A percentile compares a stretch with the other conserved stretches of the same genome.
These are phyloP conservation scores for Beauveria rudraprayagi DNA, from an alignment of 2,329 filamentous ascomycete species.

Conservation along the genomic window DNA sequence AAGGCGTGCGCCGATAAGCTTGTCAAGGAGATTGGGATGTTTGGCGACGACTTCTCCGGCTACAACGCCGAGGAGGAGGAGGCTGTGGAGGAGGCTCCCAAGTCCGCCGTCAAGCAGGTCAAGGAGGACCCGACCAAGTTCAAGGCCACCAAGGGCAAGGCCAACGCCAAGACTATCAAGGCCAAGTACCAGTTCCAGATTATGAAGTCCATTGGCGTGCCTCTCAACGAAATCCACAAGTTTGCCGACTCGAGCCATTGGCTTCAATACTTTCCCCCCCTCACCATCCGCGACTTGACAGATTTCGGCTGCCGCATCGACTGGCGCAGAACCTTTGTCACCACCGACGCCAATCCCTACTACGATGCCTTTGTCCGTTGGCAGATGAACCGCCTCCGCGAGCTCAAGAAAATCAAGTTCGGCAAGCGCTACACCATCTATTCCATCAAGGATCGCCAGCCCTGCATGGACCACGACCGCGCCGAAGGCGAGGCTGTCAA, in stretches of 20 bases:
- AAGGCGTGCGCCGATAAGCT: slow-evolving; percentile 97
- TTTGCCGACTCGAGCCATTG: slow-evolving; percentile 90
- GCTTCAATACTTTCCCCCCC: slow-evolving; percentile 73
- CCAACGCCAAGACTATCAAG: slow-evolving; percentile 79
- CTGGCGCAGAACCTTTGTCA: slow-evolving; percentile 88
- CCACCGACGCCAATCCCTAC: slow-evolving; percentile 93
- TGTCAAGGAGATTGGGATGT: slow-evolving; percentile 77
- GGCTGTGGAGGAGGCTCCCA: slow-evolving; percentile 39
- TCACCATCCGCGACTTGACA: slow-evolving; percentile 62
- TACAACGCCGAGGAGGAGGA: slow-evolving; percentile 57
- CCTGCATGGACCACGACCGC: slow-evolving; percentile 41
- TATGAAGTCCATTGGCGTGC: slow-evolving; percentile 85
- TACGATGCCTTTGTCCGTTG: slow-evolving; percentile 93
- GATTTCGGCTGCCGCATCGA: slow-evolving; percentile 83
- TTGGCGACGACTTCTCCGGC: slow-evolving; percentile 76
- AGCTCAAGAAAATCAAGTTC: slow-evolving; percentile 87
- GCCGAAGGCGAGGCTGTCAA: slow-evolving; percentile 43
- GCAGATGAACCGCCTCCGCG: slow-evolving; percentile 92
- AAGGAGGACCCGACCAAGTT: slow-evolving; percentile 89
- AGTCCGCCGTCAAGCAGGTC: slow-evolving; percentile 52
- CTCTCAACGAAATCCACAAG: slow-evolving; percentile 78
- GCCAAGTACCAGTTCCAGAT: slow-evolving; percentile 96
- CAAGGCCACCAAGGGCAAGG: slow-evolving; percentile 86
- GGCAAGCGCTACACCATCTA: slow-evolving; percentile 92
- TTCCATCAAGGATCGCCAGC: slow-evolving; percentile 38